Evolutionary conservation across 495 filamentous ascomycete genomes (phyloP).

Genomic region (Neurospora sp.): DNA sequence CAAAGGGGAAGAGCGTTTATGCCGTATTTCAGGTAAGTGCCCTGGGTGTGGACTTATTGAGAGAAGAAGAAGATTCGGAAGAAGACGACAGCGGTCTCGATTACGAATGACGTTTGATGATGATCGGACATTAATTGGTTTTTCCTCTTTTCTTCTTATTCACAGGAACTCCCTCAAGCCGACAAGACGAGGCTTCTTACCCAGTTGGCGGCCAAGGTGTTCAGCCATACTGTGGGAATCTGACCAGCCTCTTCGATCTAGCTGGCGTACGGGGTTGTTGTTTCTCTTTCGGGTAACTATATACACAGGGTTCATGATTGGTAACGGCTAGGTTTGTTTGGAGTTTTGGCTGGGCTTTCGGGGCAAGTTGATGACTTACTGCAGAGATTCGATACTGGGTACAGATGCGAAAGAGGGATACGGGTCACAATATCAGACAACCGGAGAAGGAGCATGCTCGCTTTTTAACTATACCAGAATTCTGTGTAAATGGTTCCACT

Average conservation of each 20-base stretch:
- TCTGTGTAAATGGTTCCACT: neutral
- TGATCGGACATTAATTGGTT: neutral
- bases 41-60: conserved; percentile 2
- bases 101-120: neutral
- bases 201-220: conserved; percentile 64
- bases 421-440: neutral
- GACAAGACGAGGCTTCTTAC: conserved; percentile 71
- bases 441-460: neutral
- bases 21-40: conserved; percentile 58
- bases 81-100: neutral
- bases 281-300: neutral
- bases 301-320: neutral
- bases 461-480: neutral
- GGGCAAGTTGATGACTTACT: neutral
- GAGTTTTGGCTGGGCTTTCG: neutral
- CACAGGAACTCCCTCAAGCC: conserved; percentile 59
- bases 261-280: neutral
- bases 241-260: conserved; percentile 6
- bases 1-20: conserved; percentile 91
- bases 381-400: neutral
- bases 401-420: neutral
- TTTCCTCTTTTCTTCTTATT: neutral
- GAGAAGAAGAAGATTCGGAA: neutral
- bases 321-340: neutral
- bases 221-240: conserved; percentile 44